Evolutionary conservation across 176 grass and related monocot genomes (phyloP), one percentile per base, ranked within the genome.

Genomic region (Cenchrus fungigraminus): DNA sequence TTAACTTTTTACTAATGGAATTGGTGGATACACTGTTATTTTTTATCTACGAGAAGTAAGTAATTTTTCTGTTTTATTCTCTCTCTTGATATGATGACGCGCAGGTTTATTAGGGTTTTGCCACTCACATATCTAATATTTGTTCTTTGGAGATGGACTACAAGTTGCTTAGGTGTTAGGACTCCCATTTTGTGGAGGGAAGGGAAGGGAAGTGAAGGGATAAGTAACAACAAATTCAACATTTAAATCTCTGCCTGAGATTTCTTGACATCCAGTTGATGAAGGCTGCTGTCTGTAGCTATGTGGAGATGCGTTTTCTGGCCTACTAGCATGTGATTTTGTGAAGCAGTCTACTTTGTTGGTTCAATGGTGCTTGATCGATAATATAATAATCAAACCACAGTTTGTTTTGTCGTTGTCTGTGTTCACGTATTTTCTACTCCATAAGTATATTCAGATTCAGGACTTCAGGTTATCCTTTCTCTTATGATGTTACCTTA

Each of bases 321-420:
- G 50, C 14, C 37, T 47, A 10, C 40, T 34, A 69, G 45, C 76
- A 29, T 34, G 37, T 84, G 83, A 56, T 57, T 56, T 55, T 14
- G n/a, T 76, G 20, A 76, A 74, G 19, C 6, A 65, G 31, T 43
- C 51, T 44, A 11, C 19, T 69, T 57, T 43, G 50, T 29, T 51
- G 49, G 49, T 51, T 51, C 49, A 51, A 11, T 85, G 66, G 64
- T 52, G 34, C 56, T 85, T 69, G 16, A 81, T 46, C 13, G 53
- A 81, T 53, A 76, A 22, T 49, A 46, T 42, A 60, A 5, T 83
- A 84, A 73, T 50, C 43, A 37, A 6, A 28, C 9, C 54, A 68
- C 14, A 73, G 68, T 66, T 14, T 15, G 61, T 83, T 42, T 67
- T 67, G 17, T 32, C 45, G 19, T 74, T 74, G 6, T 28, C 12